A percentile compares a stretch with the other conserved stretches of the same genome.
phyloP scores from a whole-genome alignment of 208 protist genomes.

The Trypanosoma caninum region DNA sequence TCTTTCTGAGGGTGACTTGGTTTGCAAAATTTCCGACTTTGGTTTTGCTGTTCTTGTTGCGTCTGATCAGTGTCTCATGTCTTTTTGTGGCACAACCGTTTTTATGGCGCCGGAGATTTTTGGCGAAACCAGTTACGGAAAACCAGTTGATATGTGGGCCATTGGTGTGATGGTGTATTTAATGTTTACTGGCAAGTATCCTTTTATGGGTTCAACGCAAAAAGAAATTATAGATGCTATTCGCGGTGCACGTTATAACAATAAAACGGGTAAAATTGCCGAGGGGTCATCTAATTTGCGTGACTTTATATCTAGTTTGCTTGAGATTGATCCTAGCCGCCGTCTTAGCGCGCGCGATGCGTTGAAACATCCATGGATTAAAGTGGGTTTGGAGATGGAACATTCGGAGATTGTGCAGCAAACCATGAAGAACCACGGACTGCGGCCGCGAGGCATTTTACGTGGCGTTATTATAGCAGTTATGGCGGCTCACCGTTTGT shows the following conservation, averaged over 20 bases:
- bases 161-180: slow-evolving; percentile 88
- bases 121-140: slow-evolving; percentile 75
- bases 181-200: slow-evolving; percentile 73
- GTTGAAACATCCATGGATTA: slow-evolving; percentile 84
- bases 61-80: slow-evolving; percentile 71
- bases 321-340: slow-evolving; percentile 58
- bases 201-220: slow-evolving; percentile 57
- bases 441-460: slow-evolving; percentile 29
- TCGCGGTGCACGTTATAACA: slow-evolving; percentile 22
- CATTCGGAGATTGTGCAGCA: neutral
- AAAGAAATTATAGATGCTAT: slow-evolving; percentile 43
- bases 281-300: slow-evolving; percentile 33
- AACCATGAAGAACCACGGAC: neutral
- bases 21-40: slow-evolving; percentile 91
- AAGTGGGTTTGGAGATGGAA: slow-evolving; percentile 34
- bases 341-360: slow-evolving; percentile 82
- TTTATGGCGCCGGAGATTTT: slow-evolving; percentile 93
- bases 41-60: slow-evolving; percentile 83
- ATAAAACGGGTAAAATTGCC: slow-evolving; percentile 27
- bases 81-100: slow-evolving; percentile 82
- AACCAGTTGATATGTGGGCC: slow-evolving; percentile 92
- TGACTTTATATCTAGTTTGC: slow-evolving; percentile 80
- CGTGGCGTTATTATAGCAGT: slow-evolving; percentile 47
- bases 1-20: slow-evolving; percentile 53
- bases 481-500: slow-evolving; percentile 61